Evolutionary conservation across 805 yeast genomes (phyloP), one percentile per base, ranked within the genome.

Genomic region (Yarrowia hollandica): DNA sequence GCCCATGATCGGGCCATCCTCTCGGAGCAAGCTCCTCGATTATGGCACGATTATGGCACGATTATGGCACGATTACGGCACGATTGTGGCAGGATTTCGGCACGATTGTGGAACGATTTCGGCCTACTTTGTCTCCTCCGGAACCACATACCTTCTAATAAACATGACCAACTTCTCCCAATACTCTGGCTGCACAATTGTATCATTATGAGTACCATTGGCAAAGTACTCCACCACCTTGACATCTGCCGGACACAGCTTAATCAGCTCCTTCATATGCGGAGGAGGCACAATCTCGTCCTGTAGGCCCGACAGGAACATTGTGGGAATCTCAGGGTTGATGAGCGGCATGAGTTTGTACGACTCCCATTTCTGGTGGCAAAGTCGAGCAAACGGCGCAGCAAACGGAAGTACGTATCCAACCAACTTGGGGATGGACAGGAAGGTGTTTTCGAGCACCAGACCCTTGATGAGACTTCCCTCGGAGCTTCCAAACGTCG

Each of bases 201-300:
- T 90, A 68, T 90, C 96, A 67, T 92, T 92, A 71, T 92, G 99
- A 59, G 76, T 78, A 1, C 90, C 85, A 35, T 79, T 75, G 22
- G 79, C 80, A 63, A 81, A 89, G 59, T 73, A 78, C 57, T 79
- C 74, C 63, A 82, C 78, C 25, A 72, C 70, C 69, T 90, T 90
- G 14, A 71, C 68, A 1, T 70, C 67, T 33, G 84, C 73, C 22
- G 80, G 77, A 60, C 85, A 75, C 60, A 83, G 64, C 28, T 77
- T 79, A 67, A 71, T 85, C 21, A 90, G 75, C 48, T 67, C 67
- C 42, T 78, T 77, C 88, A 91, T 88, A 68, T 92, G 97, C 1
- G 65, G 63, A 0, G 97, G 96, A 3, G 98, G 97, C 1, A 92
- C 96, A 22, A 92, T 83, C 71, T 92, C 99, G 74, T 92, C 99